Base-by-base conservation (phyloP, 305 asterid species). In the Solanum hybrid region DNA sequence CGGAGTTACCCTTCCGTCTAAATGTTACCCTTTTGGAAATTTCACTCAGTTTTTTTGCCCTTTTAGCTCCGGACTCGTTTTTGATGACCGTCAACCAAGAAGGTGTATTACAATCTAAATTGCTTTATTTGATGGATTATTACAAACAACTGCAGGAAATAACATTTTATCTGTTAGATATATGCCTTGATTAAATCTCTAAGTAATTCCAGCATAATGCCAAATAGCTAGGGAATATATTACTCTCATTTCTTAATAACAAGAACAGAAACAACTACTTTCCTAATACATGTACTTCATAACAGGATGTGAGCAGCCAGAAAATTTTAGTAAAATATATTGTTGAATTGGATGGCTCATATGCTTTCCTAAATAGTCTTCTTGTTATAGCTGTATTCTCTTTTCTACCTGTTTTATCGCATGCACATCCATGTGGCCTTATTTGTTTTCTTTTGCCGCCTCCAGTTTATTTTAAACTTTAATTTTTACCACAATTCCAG, bases 401-500 rank as follows among this genome's bases (percentile, higher is more conserved):
- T 11, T 33, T 11, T 79, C 86, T 20, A 51, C 88, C 76, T 85
- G 76, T 85, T 85, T 85, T 31, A 51, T 83, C 22, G 8, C 11
- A 78, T 78, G 18, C 84, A 78, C 84, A 79, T 79, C 57, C 85
- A 79, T 79, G 57, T 36, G 22, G 22, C 57, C 57, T n/a, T 35
- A 5, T 77, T 35, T 22, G 51, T 35, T 78, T 20, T 36, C 22
- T 85, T 28, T 61, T 85, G 76, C 76, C 8, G n/a, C 35, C 31
- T 84, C 22, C 7, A 85, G 76, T 22, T 85, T 83, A 20, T 57
- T 85, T 39, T 57, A 5, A 85, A 51, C 46, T 22, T 57, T 12
- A 22, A 57, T 57, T 57, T 85, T 85, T 85, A 31, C 31, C 4
- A 57, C 76, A 33, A 79, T 85, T 20, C 37, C 92, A 93, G 95